phyloP scores from a whole-genome alignment of 805 yeast genomes.

The Schwanniomyces pseudopolymorphus region DNA sequence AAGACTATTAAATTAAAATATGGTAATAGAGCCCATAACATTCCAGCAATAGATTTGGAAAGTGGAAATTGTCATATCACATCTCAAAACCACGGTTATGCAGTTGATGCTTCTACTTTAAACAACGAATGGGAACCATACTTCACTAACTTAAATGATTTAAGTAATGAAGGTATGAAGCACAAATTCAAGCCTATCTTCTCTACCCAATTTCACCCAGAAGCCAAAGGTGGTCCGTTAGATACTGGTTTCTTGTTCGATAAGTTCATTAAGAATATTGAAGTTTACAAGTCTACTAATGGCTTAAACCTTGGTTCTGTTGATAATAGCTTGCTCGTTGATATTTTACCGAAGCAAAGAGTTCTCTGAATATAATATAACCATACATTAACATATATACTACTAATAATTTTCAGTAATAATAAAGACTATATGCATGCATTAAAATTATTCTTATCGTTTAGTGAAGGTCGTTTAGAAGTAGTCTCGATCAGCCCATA shows the following conservation, averaged over 20 bases:
- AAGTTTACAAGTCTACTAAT: constrained; percentile 43
- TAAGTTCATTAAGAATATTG: constrained; percentile 75
- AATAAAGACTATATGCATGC: constrained; percentile 1
- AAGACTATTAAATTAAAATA: constrained; percentile 89
- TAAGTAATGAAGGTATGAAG: constrained; percentile 96
- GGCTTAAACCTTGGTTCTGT: constrained; percentile 45
- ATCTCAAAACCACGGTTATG: constrained; percentile 98
- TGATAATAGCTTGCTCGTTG: constrained; percentile 53
- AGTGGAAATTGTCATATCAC: constrained; percentile 97
- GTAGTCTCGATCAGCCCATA: not conserved
- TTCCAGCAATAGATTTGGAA: constrained; percentile 87
- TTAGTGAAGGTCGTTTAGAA: not conserved
- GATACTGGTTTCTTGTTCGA: constrained; percentile 92
- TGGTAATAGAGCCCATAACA: constrained; percentile 99
- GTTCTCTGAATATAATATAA: constrained; percentile 37
- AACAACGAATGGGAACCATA: constrained; percentile 76
- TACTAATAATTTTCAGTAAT: not conserved
- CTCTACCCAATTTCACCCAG: constrained; percentile 98
- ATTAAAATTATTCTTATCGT: not conserved
- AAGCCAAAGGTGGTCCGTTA: constrained; percentile 98
- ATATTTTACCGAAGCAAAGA: constrained; percentile 65
- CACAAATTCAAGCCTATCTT: constrained; percentile 86
- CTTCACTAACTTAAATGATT: constrained; percentile 90
- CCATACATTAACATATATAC: not conserved
- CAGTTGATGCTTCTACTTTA: constrained; percentile 82